Conservation (phyloP, 2,329 filamentous ascomycete genomes). For the Alternaria sp. region DNA sequence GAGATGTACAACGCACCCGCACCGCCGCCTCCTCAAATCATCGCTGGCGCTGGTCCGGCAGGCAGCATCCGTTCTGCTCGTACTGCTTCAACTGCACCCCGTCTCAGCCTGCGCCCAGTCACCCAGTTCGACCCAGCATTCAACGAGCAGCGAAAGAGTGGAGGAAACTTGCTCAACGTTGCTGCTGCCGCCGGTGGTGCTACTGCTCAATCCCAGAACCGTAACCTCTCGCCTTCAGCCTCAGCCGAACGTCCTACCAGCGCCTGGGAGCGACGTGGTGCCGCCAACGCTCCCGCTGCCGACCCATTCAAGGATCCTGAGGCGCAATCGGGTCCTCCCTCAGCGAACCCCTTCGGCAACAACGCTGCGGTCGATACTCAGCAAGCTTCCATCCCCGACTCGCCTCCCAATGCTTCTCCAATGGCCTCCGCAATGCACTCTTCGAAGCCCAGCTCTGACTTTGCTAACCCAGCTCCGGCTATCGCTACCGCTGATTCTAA, state of each 20-base stretch:
- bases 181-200: conserved; percentile 39
- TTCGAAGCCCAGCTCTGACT: conserved; percentile 29
- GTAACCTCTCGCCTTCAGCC: conserved; percentile 24
- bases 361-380: conserved; percentile 47
- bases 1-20: conserved; percentile 35
- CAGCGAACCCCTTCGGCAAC: conserved; percentile 63
- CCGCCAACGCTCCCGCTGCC: conserved; percentile 52
- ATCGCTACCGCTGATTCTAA: conserved; percentile 52
- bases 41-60: conserved; percentile 15
- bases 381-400: conserved; percentile 33
- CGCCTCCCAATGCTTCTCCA: conserved; percentile 28
- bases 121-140: conserved; percentile 81
- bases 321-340: conserved; percentile 47
- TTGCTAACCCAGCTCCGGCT: conserved; percentile 45
- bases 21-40: conserved; percentile 35
- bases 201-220: conserved; percentile 21
- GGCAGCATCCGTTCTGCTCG: conserved; percentile 52
- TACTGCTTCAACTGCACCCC: conserved; percentile 69
- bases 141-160: conserved; percentile 51
- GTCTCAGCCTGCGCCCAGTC: conserved; percentile 81
- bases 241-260: conserved; percentile 31
- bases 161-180: conserved; percentile 43
- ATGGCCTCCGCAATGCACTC: conserved; percentile 32
- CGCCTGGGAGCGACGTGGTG: conserved; percentile 50
- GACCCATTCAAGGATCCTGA: conserved; percentile 72